These are phyloP conservation scores for Gossypioides kirkii DNA, from an alignment of 345 rosid genomes.

Conservation along the genomic window DNA sequence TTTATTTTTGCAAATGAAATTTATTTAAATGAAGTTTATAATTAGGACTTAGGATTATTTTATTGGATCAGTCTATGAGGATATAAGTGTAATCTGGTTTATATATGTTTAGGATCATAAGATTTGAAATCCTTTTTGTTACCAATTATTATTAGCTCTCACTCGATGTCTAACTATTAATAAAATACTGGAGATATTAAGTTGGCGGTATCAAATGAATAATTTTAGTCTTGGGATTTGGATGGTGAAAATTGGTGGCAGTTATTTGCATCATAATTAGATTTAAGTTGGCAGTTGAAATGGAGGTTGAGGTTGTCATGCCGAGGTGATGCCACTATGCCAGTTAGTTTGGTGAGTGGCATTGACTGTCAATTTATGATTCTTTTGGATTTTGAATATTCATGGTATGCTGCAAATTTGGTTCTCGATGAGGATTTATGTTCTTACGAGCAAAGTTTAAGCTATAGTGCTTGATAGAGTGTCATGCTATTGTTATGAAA, in stretches of 20 bases:
- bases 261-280: neutral
- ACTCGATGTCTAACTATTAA: neutral
- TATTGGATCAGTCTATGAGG: neutral
- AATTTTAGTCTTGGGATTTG: neutral
- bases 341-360: neutral
- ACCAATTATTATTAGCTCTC: neutral
- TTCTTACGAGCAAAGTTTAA: neutral
- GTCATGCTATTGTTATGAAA: conserved; percentile 1
- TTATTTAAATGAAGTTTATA: neutral
- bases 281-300: conserved; percentile 1
- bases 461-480: neutral
- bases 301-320: neutral
- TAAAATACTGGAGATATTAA: neutral
- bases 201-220: neutral
- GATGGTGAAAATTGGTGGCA: neutral
- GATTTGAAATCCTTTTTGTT: neutral
- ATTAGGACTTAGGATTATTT: neutral
- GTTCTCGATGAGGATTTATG: neutral
- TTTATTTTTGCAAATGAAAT: neutral
- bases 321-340: neutral
- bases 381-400: neutral
- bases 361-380: neutral
- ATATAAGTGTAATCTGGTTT: neutral
- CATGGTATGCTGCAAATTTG: neutral
- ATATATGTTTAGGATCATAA: neutral